phyloP scores from a whole-genome alignment of 805 yeast species.

The Jamesozyma hellenica region DNA sequence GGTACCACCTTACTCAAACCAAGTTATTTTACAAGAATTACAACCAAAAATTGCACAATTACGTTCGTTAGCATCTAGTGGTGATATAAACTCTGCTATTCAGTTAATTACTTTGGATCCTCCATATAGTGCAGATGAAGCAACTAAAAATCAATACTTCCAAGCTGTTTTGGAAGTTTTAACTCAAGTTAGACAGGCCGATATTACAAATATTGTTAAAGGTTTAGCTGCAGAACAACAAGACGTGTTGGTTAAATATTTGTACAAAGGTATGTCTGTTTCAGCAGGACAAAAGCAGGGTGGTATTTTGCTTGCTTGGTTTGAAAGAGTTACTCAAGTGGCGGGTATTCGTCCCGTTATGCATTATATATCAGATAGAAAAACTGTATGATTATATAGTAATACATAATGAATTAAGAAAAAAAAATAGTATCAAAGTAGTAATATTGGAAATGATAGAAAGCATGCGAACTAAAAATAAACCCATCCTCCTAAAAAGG shows the following conservation, averaged over 20 bases:
- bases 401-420: too few species aligned
- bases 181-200: conserved; percentile 55
- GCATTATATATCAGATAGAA: conserved; percentile 76
- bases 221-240: conserved; percentile 54
- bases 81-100: conserved; percentile 62
- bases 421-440: too few species aligned
- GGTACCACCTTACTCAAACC: conserved; percentile 42
- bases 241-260: conserved; percentile 69
- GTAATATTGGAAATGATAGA: too few species aligned
- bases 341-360: conserved; percentile 86
- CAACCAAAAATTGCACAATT: conserved; percentile 45
- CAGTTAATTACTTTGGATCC: conserved; percentile 55
- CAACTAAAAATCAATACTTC: conserved; percentile 36
- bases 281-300: conserved; percentile 77
- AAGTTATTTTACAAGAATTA: conserved; percentile 44
- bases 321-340: conserved; percentile 73
- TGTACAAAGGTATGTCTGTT: conserved; percentile 76
- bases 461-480: too few species aligned
- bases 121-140: conserved; percentile 69
- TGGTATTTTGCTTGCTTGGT: conserved; percentile 81
- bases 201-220: conserved; percentile 52
- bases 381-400: conserved; percentile 43
- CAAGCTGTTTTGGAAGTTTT: conserved; percentile 60
- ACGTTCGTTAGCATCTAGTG: conserved; percentile 56
- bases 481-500: too few species aligned